Percentiles rank a stretch among this genome's conserved stretches.
These are phyloP conservation scores for Aspergillus sclerotioniger DNA, from an alignment of 495 filamentous ascomycete species.

Conservation along the genomic window DNA sequence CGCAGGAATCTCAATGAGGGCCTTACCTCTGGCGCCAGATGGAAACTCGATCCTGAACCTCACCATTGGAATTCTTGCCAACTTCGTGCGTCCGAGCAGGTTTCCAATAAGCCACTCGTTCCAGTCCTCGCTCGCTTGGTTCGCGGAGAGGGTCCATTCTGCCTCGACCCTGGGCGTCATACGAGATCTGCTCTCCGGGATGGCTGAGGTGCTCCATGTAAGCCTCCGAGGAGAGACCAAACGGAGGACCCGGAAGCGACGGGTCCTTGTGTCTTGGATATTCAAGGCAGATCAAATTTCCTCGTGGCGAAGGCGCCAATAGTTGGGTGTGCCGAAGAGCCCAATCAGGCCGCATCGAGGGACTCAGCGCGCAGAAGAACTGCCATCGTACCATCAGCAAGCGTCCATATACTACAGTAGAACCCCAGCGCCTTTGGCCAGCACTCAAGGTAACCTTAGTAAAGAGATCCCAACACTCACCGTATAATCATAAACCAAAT, in stretches of 20 bases:
- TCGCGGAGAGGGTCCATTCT: slow-evolving; percentile 9
- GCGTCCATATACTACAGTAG: no score
- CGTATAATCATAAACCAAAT: slow-evolving; percentile 75
- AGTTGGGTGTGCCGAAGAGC: slow-evolving; percentile 57
- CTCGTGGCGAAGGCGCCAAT: slow-evolving; percentile 44
- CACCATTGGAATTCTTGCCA: slow-evolving; percentile 34
- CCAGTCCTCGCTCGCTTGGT: slow-evolving; percentile 27
- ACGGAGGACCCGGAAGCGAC: slow-evolving; percentile 12
- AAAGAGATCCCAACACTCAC: slow-evolving; percentile 39
- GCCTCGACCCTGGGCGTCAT: slow-evolving; percentile 28
- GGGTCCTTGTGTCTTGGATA: slow-evolving; percentile 16
- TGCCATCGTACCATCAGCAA: slow-evolving; percentile 20
- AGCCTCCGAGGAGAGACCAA: slow-evolving; percentile 26
- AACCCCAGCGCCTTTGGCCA: no score
- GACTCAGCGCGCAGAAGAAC: slow-evolving; percentile 71
- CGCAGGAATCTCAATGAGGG: background rate
- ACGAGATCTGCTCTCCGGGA: slow-evolving; percentile 51
- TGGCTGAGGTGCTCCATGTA: slow-evolving; percentile 36
- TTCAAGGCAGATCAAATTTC: slow-evolving; percentile 61
- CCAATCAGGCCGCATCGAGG: slow-evolving; percentile 58
- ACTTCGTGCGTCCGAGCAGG: slow-evolving; percentile 62
- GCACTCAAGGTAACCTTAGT: background rate
- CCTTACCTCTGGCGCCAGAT: slow-evolving; percentile 35
- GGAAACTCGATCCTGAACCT: slow-evolving; percentile 37
- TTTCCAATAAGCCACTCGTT: slow-evolving; percentile 55